Evolutionary conservation across 78 protist genomes (phyloP).

Genomic region (Diacronema lutheri): DNA sequence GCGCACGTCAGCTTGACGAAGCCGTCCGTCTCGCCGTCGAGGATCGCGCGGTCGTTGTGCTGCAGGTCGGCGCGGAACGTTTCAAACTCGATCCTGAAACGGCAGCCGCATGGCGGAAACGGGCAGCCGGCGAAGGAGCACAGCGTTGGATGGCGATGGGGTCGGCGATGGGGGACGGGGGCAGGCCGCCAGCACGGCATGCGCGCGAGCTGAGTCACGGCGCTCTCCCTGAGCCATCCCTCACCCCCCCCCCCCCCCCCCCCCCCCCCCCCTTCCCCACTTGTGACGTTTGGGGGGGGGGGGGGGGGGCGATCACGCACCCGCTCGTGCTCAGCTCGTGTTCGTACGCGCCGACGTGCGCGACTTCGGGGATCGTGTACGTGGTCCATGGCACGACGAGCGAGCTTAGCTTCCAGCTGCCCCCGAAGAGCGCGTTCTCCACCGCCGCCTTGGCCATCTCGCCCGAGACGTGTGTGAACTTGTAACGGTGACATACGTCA

Average conservation of each 20-base stretch:
- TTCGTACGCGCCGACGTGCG: constrained; percentile 61
- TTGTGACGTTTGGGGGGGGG: not conserved
- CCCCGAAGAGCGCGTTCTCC: constrained; percentile 67
- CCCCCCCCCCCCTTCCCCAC: not conserved
- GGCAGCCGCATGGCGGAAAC: no score
- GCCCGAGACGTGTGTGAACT: constrained; percentile 64
- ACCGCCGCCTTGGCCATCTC: constrained; percentile 59
- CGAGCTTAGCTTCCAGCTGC: not conserved
- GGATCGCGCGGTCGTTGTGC: constrained; percentile 56
- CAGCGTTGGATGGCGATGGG: no score
- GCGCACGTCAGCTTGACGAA: constrained; percentile 34
- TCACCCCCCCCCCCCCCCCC: no score
- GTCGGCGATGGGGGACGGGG: no score
- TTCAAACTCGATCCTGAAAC: not conserved
- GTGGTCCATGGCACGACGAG: constrained; percentile 57
- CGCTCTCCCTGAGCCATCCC: no score
- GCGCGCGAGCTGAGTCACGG: no score
- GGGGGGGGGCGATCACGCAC: not conserved
- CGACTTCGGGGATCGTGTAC: constrained; percentile 65
- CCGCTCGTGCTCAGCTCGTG: not conserved
- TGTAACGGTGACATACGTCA: constrained; percentile 22
- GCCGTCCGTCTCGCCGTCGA: constrained; percentile 48
- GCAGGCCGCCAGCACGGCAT: no score
- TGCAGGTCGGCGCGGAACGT: not conserved
- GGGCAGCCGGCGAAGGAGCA: no score